phyloP scores from a whole-genome alignment of 306 rosid species.

The Arachis hypogaea region DNA sequence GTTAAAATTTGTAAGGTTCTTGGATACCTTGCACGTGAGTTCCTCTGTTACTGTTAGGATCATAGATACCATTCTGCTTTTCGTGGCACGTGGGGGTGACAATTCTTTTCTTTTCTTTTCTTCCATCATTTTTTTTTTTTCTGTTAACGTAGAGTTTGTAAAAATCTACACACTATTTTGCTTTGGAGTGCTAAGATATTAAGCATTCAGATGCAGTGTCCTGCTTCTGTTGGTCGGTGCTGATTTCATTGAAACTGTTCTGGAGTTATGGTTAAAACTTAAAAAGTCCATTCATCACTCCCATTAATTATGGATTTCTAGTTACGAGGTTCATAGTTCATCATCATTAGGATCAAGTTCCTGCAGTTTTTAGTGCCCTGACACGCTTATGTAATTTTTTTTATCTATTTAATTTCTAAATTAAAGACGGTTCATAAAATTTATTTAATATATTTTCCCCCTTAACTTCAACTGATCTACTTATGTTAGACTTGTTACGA shows the following conservation, averaged over 20 bases:
- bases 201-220: conserved; percentile 41
- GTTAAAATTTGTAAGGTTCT: conserved; percentile 34
- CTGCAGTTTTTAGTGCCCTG: not conserved
- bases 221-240: conserved; percentile 47
- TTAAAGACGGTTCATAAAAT: too few species aligned
- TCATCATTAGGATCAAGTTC: conserved; percentile 20
- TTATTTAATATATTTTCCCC: too few species aligned
- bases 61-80: conserved; percentile 57
- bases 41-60: conserved; percentile 44
- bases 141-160: conserved; percentile 4
- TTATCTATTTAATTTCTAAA: too few species aligned
- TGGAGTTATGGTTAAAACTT: not conserved
- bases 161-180: conserved; percentile 6
- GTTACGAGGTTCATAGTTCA: conserved; percentile 34
- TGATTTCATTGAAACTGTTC: conserved; percentile 36
- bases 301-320: conserved; percentile 25
- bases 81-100: conserved; percentile 66
- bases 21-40: conserved; percentile 86
- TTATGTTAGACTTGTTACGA: too few species aligned
- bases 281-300: not conserved
- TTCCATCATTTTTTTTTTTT: conserved; percentile 11
- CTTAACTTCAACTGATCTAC: too few species aligned
- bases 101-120: conserved; percentile 25
- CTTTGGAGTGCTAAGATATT: conserved; percentile 20
- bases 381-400: too few species aligned